These are phyloP conservation scores for Candida neerlandica DNA, from an alignment of 1,139 yeast genomes.

Conservation along the genomic window DNA sequence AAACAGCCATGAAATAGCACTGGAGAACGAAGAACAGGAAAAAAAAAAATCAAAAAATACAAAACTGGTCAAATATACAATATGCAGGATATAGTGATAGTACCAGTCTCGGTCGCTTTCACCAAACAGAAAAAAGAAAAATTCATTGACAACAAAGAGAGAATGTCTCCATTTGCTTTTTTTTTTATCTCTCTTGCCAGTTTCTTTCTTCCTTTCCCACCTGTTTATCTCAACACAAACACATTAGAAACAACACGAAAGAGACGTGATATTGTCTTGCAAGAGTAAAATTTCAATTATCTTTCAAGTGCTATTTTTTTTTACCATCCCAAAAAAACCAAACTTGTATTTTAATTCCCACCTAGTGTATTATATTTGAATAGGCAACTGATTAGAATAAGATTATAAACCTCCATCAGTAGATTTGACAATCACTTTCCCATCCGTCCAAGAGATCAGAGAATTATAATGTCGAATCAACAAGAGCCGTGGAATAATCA, in stretches of 20 bases:
- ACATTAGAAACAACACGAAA: too few species aligned
- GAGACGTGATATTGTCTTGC: too few species aligned
- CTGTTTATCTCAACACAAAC: background rate
- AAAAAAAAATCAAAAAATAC: background rate
- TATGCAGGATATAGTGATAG: background rate
- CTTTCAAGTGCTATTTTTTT: background rate
- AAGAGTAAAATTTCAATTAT: background rate
- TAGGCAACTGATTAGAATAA: conserved; percentile 2
- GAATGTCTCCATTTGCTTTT: background rate
- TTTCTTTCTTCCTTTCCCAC: background rate
- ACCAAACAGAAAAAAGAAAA: background rate
- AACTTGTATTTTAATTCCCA: background rate
- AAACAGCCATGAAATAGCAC: background rate
- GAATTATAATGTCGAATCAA: conserved; percentile 38
- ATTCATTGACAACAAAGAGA: conserved; percentile 1
- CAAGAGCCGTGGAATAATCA: conserved; percentile 50
- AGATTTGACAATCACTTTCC: background rate
- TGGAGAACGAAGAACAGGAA: background rate
- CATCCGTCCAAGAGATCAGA: background rate
- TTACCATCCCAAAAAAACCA: background rate
- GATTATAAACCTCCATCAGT: background rate
- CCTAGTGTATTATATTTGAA: conserved; percentile 1
- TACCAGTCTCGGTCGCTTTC: conserved; percentile 1
- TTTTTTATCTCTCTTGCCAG: too few species aligned
- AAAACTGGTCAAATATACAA: background rate